These are phyloP conservation scores for Xylariaceae sp. DNA, from an alignment of 2,329 filamentous ascomycete species.

Conservation along the genomic window DNA sequence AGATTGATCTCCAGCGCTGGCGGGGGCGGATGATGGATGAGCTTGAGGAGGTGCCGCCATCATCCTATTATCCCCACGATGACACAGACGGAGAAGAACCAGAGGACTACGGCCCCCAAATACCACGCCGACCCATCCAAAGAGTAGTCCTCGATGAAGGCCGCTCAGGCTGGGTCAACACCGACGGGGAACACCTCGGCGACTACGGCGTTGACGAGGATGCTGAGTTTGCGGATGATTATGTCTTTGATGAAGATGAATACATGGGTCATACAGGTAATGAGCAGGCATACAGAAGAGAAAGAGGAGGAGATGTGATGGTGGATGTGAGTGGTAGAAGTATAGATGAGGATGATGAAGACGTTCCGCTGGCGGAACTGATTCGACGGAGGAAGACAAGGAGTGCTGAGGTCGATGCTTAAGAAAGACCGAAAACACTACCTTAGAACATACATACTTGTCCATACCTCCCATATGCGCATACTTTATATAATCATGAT, in stretches of 20 bases:
- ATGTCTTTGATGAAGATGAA: conserved; percentile 16
- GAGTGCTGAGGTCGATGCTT: not conserved
- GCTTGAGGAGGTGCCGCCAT: conserved; percentile 42
- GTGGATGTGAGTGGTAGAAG: too few relatives aligned
- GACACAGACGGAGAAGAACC: conserved; percentile 44
- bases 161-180: conserved; percentile 65
- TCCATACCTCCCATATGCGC: too few relatives aligned
- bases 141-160: conserved; percentile 36
- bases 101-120: conserved; percentile 30
- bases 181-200: conserved; percentile 67
- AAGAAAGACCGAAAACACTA: too few relatives aligned
- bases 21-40: conserved; percentile 41
- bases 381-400: conserved; percentile 55
- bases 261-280: conserved; percentile 20
- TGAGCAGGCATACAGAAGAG: too few relatives aligned
- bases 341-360: conserved; percentile 28
- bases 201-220: conserved; percentile 82
- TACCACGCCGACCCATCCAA: conserved; percentile 4
- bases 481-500: too few relatives aligned
- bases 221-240: conserved; percentile 43
- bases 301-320: too few relatives aligned
- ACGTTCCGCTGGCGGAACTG: conserved; percentile 66
- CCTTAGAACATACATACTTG: too few relatives aligned
- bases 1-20: conserved; percentile 41
- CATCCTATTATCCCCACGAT: conserved; percentile 22